A percentile compares a stretch with the other conserved stretches of the same genome.
Conservation (phyloP, 805 yeast species). For the Candida berthetii region DNA sequence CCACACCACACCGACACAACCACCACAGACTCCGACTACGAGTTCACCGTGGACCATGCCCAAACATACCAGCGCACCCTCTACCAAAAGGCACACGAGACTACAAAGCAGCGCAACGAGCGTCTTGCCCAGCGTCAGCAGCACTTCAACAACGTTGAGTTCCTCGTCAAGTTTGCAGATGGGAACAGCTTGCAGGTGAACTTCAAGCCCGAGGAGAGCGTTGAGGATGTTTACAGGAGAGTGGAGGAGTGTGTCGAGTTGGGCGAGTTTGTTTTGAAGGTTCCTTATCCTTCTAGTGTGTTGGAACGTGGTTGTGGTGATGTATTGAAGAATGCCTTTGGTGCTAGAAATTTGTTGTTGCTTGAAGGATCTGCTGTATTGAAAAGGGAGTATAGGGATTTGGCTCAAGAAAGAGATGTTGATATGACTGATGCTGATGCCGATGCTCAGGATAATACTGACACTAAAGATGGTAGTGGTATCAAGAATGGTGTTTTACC, state of each 20-base stretch:
- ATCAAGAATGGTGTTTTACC: slow-evolving; percentile 15
- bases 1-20: slow-evolving; percentile 7
- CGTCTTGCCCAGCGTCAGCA: slow-evolving; percentile 20
- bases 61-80: slow-evolving; percentile 45
- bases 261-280: slow-evolving; percentile 30
- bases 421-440: slow-evolving; percentile 8
- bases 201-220: slow-evolving; percentile 39
- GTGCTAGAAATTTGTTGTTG: slow-evolving; percentile 37
- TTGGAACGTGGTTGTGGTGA: slow-evolving; percentile 23
- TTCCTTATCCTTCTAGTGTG: slow-evolving; percentile 39
- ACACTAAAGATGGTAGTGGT: slow-evolving; percentile 3
- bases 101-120: slow-evolving; percentile 33
- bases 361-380: slow-evolving; percentile 24
- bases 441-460: no score
- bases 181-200: slow-evolving; percentile 41
- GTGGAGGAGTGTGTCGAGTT: slow-evolving; percentile 15
- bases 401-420: slow-evolving; percentile 18
- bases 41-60: slow-evolving; percentile 47
- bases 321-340: slow-evolving; percentile 34
- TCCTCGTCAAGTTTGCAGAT: slow-evolving; percentile 57
- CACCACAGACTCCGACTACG: slow-evolving; percentile 33
- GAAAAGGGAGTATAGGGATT: slow-evolving; percentile 24
- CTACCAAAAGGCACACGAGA: slow-evolving; percentile 30
- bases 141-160: slow-evolving; percentile 21
- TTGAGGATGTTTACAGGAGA: slow-evolving; percentile 21